phyloP scores from a whole-genome alignment of 164 flowering plant genomes.

The Stephania japonica region DNA sequence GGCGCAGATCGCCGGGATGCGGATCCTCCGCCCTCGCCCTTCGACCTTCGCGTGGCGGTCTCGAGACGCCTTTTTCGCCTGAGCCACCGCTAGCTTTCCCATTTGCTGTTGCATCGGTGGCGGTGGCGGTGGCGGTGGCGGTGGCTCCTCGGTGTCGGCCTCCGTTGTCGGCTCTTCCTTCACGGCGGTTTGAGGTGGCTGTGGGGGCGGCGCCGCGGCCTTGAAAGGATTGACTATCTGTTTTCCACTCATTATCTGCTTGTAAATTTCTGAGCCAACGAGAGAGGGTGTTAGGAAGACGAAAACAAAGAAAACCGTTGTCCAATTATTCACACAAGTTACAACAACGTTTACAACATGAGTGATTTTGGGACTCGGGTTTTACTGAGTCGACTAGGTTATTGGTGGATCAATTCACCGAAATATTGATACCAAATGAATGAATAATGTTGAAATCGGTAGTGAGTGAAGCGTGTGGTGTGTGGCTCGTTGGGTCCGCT shows the following conservation, averaged over 20 bases:
- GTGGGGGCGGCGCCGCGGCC: not conserved
- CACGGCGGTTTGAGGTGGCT: not conserved
- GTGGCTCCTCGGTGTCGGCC: not conserved
- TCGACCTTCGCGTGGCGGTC: conserved; percentile 72
- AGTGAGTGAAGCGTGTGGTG: not conserved
- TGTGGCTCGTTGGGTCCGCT: not conserved
- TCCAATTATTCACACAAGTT: no score
- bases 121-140: not conserved
- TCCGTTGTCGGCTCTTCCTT: conserved; percentile 17
- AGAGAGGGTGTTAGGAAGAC: no score
- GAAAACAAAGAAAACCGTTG: not conserved
- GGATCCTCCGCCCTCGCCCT: conserved; percentile 68
- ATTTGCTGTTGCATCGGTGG: conserved; percentile 7
- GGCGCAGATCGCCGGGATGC: conserved; percentile 76
- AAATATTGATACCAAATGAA: no score
- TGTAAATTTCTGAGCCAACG: not conserved
- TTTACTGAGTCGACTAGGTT: not conserved
- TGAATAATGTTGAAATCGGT: not conserved
- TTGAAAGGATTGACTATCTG: not conserved
- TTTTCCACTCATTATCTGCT: not conserved
- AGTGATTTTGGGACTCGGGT: no score
- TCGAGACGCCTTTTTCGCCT: conserved; percentile 36
- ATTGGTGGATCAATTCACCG: no score
- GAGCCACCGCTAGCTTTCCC: not conserved
- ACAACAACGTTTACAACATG: no score